Evolutionary conservation across 371 early-diverging fungal species (phyloP).

Genomic region (Sporodiniella umbellata): DNA sequence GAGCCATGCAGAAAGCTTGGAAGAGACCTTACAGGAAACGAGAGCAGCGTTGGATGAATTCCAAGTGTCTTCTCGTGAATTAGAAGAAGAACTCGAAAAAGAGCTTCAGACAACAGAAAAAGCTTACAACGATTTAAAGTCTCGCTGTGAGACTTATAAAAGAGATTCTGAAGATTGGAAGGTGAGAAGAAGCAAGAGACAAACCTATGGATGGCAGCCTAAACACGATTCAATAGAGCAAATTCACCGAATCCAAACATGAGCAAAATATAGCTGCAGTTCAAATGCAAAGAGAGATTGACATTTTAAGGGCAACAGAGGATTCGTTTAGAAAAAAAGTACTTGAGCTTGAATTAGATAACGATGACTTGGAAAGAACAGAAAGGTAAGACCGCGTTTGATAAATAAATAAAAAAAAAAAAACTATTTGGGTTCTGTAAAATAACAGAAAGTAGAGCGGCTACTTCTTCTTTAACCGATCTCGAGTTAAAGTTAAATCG

Average conservation of each 20-base stretch:
- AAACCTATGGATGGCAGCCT: background rate
- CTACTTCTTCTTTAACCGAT: slow-evolving; percentile 67
- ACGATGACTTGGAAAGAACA: slow-evolving; percentile 63
- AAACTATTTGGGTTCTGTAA: too few relatives aligned
- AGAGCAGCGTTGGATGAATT: slow-evolving; percentile 59
- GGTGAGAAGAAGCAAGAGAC: slow-evolving; percentile 24
- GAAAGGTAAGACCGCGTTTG: slow-evolving; percentile 12
- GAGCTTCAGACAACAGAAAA: slow-evolving; percentile 62
- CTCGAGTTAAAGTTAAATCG: slow-evolving; percentile 68
- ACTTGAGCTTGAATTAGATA: slow-evolving; percentile 74
- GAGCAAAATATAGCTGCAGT: slow-evolving; percentile 63
- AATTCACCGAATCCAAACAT: slow-evolving; percentile 46
- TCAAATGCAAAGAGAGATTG: slow-evolving; percentile 75
- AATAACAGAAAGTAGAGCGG: slow-evolving; percentile 47
- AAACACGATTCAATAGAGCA: slow-evolving; percentile 35
- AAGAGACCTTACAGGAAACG: slow-evolving; percentile 54
- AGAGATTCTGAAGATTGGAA: slow-evolving; percentile 74
- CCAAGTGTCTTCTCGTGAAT: slow-evolving; percentile 57
- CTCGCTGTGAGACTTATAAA: slow-evolving; percentile 51
- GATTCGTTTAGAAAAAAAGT: slow-evolving; percentile 71
- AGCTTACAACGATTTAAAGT: slow-evolving; percentile 57
- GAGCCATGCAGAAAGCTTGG: slow-evolving; percentile 43
- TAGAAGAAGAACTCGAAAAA: slow-evolving; percentile 64
- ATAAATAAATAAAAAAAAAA: too few relatives aligned
- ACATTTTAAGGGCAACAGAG: slow-evolving; percentile 67